Base-by-base conservation (phyloP, 768 basidiomycete genomes). In the Pisolithus orientalis region DNA sequence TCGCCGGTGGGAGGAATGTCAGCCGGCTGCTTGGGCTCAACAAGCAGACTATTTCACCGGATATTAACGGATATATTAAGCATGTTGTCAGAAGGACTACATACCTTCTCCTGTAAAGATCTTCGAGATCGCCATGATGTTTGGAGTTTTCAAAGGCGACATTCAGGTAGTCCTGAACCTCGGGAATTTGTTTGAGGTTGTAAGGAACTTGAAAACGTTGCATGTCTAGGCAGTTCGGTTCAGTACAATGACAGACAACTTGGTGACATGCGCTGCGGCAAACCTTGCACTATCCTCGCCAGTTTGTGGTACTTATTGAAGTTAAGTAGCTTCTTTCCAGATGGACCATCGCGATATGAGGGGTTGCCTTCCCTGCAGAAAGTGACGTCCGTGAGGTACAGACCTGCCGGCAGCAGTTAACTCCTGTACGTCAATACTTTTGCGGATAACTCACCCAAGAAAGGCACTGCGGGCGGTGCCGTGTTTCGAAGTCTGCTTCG, bases 361-460 rank as follows among this genome's bases (percentile, higher is more conserved):
- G 90, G 87, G 65, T 97, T 97, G 17, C 95, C 95, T 62, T 97
- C 95, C 39, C 89, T 83, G 64, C 92, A 95, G 70, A 98, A 98
- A 6, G 93, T 97, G 53, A 96, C 78, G 67, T 94, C 93, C 9
- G 93, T 93, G 56, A 94, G 72, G 67, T 93, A 94, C 34, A 92
- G 74, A 46, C 88, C 89, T 90, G 53, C 7, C 50, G 37, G 60
- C 59, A 48, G 34, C 39, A n/a, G 16, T 57, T 53, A 68, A 52
- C 51, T 42, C 8, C 53, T 31, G 32, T 2, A 24, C 4, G 39
- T 14, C 13, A 27, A 24, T 6, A 11, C 44, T 10, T n/a, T 54
- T 24, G 16, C 44, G 39, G 9, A 47, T 49, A 9, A 58, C 75
- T 62, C 70, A 81, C 94, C 95, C 45, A 99, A 78, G 80, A 98